Percentiles rank a stretch among this genome's conserved stretches.
These are phyloP conservation scores for Hygrophila difformis DNA, from an alignment of 257 asterid genomes.

Conservation along the genomic window DNA sequence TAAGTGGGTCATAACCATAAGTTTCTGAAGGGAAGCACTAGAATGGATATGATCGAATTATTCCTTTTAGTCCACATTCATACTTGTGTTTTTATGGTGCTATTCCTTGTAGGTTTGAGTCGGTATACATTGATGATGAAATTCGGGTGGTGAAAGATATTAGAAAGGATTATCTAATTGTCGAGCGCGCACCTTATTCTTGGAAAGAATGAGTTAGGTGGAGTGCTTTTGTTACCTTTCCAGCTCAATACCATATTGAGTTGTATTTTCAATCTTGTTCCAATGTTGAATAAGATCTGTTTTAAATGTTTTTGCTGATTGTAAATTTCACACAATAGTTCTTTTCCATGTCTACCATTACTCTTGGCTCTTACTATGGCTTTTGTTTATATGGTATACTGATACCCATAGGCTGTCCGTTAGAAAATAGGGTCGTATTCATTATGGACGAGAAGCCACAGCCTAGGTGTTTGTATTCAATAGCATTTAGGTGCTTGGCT, in stretches of 20 bases:
- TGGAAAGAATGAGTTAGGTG: constrained; percentile 61
- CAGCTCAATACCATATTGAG: constrained; percentile 15
- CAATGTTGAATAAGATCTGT: not conserved
- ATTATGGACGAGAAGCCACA: not conserved
- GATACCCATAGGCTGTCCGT: not conserved
- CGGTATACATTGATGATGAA: constrained; percentile 75
- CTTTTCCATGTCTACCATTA: too few relatives aligned
- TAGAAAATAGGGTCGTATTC: too few relatives aligned
- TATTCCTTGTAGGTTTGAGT: constrained; percentile 52
- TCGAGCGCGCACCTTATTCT: constrained; percentile 82
- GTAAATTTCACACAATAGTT: not conserved
- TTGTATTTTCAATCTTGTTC: not conserved
- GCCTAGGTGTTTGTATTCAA: too few relatives aligned
- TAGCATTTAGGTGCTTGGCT: too few relatives aligned
- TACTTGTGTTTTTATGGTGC: too few relatives aligned
- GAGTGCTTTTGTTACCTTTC: not conserved
- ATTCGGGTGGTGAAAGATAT: constrained; percentile 92
- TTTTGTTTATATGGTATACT: not conserved
- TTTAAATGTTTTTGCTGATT: constrained; percentile 3
- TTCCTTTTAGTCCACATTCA: constrained; percentile 36
- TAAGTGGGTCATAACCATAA: constrained; percentile 22
- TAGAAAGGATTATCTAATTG: constrained; percentile 71
- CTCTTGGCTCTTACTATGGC: not conserved
- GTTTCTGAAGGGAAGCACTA: not conserved
- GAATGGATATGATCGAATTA: not conserved